These are phyloP conservation scores for Aspergillus novoparasiticus DNA, from an alignment of 2,329 filamentous ascomycete species.

Conservation along the genomic window DNA sequence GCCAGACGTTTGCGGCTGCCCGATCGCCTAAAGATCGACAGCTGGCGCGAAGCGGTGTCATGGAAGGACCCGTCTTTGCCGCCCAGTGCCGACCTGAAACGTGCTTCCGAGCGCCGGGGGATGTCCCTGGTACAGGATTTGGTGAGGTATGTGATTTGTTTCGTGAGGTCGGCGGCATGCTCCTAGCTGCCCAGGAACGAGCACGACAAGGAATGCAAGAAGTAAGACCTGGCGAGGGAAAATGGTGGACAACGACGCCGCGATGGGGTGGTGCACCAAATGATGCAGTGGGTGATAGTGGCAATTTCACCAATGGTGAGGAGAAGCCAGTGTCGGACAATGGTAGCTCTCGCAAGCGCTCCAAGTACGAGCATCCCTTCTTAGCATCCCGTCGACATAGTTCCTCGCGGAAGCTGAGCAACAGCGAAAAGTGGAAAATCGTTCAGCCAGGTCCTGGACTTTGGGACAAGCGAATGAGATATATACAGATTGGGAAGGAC, in stretches of 20 bases:
- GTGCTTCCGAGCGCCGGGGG: conserved; percentile 48
- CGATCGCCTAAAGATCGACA: conserved; percentile 56
- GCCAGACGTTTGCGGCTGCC: conserved; percentile 58
- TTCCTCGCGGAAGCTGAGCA: conserved; percentile 46
- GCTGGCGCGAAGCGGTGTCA: conserved; percentile 55
- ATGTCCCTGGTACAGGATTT: conserved; percentile 32
- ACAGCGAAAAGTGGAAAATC: conserved; percentile 56
- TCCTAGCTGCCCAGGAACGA: conserved; percentile 63
- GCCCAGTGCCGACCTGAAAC: conserved; percentile 59
- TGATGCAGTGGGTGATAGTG: conserved; percentile 33
- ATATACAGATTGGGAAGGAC: conserved; percentile 60
- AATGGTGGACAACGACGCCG: conserved; percentile 62
- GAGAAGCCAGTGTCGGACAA: conserved; percentile 26
- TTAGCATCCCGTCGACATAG: conserved; percentile 34
- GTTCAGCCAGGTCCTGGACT: conserved; percentile 52
- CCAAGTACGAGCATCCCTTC: conserved; percentile 38
- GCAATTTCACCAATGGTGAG: conserved; percentile 32
- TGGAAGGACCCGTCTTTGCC: conserved; percentile 61
- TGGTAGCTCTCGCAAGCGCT: conserved; percentile 42
- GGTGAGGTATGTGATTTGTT: conserved; percentile 55
- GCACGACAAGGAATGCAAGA: conserved; percentile 57
- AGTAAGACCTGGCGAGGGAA: conserved; percentile 54
- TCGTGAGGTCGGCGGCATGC: conserved; percentile 59
- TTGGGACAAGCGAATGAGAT: conserved; percentile 61
- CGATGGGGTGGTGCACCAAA: conserved; percentile 58